phyloP scores from a whole-genome alignment of 2,329 filamentous ascomycete species.

The Xylariaceae sp. region DNA sequence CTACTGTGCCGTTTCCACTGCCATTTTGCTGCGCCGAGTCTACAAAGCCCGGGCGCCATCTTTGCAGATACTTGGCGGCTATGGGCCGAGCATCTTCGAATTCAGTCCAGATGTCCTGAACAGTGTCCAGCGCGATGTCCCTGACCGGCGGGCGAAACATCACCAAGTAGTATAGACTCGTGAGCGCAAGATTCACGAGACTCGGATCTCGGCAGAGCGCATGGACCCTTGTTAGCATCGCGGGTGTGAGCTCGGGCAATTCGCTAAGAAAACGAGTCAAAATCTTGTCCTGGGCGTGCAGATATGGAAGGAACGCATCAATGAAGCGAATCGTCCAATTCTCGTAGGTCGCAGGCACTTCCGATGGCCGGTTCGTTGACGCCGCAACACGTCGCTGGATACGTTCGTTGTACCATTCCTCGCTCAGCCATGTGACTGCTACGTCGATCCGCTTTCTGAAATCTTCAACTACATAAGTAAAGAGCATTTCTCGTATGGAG shows the following conservation, averaged over 20 bases:
- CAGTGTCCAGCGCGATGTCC: conserved; percentile 57
- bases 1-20: conserved; percentile 16
- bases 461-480: conserved; percentile 83
- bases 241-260: conserved; percentile 70
- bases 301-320: conserved; percentile 81
- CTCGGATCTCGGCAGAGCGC: conserved; percentile 61
- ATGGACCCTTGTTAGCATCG: conserved; percentile 69
- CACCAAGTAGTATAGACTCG: conserved; percentile 60
- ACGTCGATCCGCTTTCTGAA: conserved; percentile 86
- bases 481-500: conserved; percentile 73
- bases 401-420: conserved; percentile 95
- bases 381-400: conserved; percentile 43
- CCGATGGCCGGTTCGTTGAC: conserved; percentile 36
- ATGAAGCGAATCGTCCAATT: conserved; percentile 76
- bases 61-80: conserved; percentile 57
- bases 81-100: conserved; percentile 60
- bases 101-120: conserved; percentile 62
- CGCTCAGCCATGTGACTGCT: conserved; percentile 88
- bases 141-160: conserved; percentile 63
- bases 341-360: conserved; percentile 64
- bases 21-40: conserved; percentile 30
- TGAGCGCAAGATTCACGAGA: conserved; percentile 58
- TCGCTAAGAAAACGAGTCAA: conserved; percentile 88
- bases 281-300: conserved; percentile 87
- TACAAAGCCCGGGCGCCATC: conserved; percentile 55